Evolutionary conservation across 140 eudicot genomes (phyloP).

Genomic region (Stevia rebaudiana): DNA sequence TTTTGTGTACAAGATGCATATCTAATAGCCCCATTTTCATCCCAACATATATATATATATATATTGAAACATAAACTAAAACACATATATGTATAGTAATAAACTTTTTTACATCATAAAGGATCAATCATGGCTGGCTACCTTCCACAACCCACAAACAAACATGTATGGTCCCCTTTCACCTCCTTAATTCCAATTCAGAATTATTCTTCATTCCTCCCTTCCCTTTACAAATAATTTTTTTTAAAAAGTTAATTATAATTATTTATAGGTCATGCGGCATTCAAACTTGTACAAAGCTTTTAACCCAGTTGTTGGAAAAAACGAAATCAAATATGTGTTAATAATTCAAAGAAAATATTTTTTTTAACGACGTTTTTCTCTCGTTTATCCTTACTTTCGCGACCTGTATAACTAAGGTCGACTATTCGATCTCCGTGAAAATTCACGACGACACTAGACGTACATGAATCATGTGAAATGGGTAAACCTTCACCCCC

Average conservation of each 20-base stretch:
- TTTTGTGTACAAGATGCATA: too few relatives aligned
- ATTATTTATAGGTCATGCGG: background rate
- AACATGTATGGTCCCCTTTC: slow-evolving; percentile 36
- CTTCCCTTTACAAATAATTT: slow-evolving; percentile 26
- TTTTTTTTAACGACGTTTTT: too few relatives aligned
- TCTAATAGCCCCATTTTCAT: background rate
- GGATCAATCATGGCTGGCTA: slow-evolving; percentile 36
- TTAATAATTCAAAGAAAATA: background rate
- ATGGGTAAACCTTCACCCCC: too few relatives aligned
- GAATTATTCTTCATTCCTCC: slow-evolving; percentile 23
- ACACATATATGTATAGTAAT: slow-evolving; percentile 25
- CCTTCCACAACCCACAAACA: slow-evolving; percentile 28
- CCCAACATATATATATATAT: background rate
- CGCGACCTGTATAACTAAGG: too few relatives aligned
- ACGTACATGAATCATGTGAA: too few relatives aligned
- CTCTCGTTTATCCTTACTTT: too few relatives aligned
- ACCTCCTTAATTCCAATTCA: slow-evolving; percentile 18
- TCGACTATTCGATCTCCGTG: too few relatives aligned
- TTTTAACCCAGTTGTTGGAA: background rate
- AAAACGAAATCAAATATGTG: background rate
- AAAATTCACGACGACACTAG: too few relatives aligned
- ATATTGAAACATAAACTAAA: slow-evolving; percentile 20
- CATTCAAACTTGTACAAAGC: slow-evolving; percentile 11
- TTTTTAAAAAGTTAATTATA: slow-evolving; percentile 6
- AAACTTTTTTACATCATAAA: slow-evolving; percentile 20